phyloP scores from a whole-genome alignment of 2,329 filamentous ascomycete genomes.

The Pestalotiopsis sp. region DNA sequence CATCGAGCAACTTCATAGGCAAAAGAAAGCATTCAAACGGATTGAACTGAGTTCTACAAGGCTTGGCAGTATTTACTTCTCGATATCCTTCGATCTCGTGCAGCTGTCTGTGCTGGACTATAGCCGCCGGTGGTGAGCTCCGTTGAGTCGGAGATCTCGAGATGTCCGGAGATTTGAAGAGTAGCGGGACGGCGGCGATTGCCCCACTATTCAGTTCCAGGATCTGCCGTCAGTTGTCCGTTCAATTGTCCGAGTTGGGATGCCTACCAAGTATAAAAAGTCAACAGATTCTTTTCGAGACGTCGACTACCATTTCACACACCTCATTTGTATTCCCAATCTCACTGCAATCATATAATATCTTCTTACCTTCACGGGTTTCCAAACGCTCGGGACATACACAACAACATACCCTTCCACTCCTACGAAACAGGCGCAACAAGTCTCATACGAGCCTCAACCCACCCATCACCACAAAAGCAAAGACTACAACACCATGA shows the following conservation, averaged over 20 bases:
- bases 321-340: neutral
- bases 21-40: neutral
- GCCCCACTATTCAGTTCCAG: neutral
- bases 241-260: neutral
- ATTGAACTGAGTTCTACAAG: neutral
- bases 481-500: neutral
- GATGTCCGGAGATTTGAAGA: neutral
- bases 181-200: neutral
- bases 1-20: neutral
- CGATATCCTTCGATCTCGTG: neutral
- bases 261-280: neutral
- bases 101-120: too few relatives aligned
- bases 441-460: neutral
- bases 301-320: neutral
- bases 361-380: too few relatives aligned
- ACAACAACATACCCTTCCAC: too few relatives aligned
- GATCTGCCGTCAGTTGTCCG: neutral
- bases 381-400: too few relatives aligned
- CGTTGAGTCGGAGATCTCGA: neutral
- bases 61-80: neutral
- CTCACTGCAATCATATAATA: neutral
- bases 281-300: neutral
- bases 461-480: neutral
- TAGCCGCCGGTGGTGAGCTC: neutral
- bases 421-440: too few relatives aligned